Evolutionary conservation across 2,329 filamentous ascomycete genomes (phyloP), one percentile per base, ranked within the genome.

Genomic region (Xylaria sp.): DNA sequence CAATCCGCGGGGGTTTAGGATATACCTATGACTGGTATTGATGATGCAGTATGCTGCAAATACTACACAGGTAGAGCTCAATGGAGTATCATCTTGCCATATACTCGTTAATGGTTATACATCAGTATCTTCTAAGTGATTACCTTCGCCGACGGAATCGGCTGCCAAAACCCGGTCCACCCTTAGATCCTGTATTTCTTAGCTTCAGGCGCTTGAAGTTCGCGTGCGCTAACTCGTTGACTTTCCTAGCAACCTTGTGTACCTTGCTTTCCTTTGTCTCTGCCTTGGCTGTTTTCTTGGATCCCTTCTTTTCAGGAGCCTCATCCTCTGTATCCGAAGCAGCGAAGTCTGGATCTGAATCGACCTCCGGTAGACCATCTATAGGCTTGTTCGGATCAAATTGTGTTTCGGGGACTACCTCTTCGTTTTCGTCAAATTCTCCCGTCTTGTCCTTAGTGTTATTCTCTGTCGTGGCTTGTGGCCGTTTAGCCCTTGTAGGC

Each of bases 131-230:
- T 18, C 40, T 35, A 27, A 9, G 40, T 18, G 40, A 66, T 71
- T 61, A 82, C 70, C 77, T 80, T 74, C 84, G 83, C 69, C 88
- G 82, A 65, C 88, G 83, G 76, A 90, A 91, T 62, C 84, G 83
- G 77, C 87, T 89, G 66, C 85, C 86, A 75, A 84, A 82, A 1
- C 83, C 86, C 23, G 86, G 82, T 3, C 87, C 88, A 1, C 88
- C 89, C 78, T 90, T 91, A n/a, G 86, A 80, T 3, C 88, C 89
- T 2, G 83, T 80, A 73, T 90, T 90, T 73, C 82, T 84, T 75
- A 92, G 80, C 82, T 92, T 91, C 68, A 92, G 78, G 64, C 87
- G 81, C 77, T 88, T 88, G 79, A 91, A 92, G 80, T 92, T 92
- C 69, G 88, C 85, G 74, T 91, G 86, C 16, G 89, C 89, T 72